Percentiles rank a stretch among this genome's conserved stretches.
Conservation (phyloP, 2,329 filamentous ascomycete genomes). For the Lecanosticta acicola region DNA sequence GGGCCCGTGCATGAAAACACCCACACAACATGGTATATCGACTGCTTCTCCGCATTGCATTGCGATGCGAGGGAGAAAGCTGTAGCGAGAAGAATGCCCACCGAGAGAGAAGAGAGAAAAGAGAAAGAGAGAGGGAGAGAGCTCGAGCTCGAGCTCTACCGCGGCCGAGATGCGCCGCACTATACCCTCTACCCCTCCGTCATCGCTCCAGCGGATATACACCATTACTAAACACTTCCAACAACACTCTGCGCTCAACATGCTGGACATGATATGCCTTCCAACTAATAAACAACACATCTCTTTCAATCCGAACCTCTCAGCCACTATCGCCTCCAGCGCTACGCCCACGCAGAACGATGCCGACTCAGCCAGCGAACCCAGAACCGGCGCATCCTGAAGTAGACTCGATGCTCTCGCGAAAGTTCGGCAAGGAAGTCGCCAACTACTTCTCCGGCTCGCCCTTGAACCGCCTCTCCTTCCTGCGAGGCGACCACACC, state of each 20-base stretch:
- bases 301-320: background rate
- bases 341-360: background rate
- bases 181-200: background rate
- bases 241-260: no score
- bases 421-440: conserved; percentile 72
- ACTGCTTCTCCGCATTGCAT: no score
- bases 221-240: background rate
- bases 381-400: conserved; percentile 55
- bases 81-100: no score
- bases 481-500: conserved; percentile 63
- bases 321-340: background rate
- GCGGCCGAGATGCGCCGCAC: background rate
- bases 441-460: conserved; percentile 78
- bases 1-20: no score
- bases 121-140: no score
- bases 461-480: conserved; percentile 72
- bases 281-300: no score
- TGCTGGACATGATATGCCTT: no score
- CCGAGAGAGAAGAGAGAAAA: no score
- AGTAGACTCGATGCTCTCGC: conserved; percentile 64
- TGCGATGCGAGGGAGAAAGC: no score
- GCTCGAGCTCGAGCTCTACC: no score
- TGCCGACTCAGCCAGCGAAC: conserved; percentile 38
- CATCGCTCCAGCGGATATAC: no score
- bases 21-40: no score